Conservation (phyloP, 2,329 filamentous ascomycete species). For the Geosmithia putterillii region DNA sequence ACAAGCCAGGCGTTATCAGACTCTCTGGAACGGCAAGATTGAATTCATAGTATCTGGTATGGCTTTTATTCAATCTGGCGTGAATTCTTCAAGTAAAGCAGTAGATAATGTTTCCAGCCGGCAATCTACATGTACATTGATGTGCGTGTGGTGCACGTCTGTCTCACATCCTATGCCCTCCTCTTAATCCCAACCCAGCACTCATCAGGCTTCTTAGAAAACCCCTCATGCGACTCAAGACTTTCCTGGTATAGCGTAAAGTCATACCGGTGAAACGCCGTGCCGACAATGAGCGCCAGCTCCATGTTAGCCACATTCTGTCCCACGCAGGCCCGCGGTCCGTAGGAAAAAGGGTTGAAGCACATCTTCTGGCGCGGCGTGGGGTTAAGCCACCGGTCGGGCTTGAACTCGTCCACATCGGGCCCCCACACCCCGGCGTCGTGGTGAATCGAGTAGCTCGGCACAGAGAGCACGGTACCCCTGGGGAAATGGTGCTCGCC, state of each 20-base stretch:
- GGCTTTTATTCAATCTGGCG: too few species aligned
- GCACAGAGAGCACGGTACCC: slow-evolving; percentile 5
- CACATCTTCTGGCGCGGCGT: slow-evolving; percentile 4
- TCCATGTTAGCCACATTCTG: slow-evolving; percentile 7
- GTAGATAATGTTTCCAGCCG: too few species aligned
- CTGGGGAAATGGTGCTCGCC: slow-evolving; percentile 5
- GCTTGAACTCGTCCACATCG: slow-evolving; percentile 20
- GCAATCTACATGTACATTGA: too few species aligned
- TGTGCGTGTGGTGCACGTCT: neutral
- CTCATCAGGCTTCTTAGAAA: slow-evolving; percentile 6
- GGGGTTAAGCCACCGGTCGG: slow-evolving; percentile 19
- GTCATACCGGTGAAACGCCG: slow-evolving; percentile 5
- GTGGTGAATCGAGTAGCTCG: slow-evolving; percentile 7
- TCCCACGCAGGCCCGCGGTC: slow-evolving; percentile 6
- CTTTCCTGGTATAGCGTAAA: slow-evolving; percentile 4
- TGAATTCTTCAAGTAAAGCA: too few species aligned
- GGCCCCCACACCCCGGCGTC: slow-evolving; percentile 21
- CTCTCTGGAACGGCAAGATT: too few species aligned
- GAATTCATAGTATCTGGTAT: too few species aligned
- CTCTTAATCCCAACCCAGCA: slow-evolving; percentile 6
- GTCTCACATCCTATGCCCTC: neutral
- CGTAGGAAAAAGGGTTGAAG: slow-evolving; percentile 7
- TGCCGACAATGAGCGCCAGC: slow-evolving; percentile 4
- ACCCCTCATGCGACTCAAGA: slow-evolving; percentile 6
- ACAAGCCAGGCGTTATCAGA: too few species aligned